Evolutionary conservation across 768 basidiomycete genomes (phyloP), one percentile per base, ranked within the genome.

Genomic region (Leccinum broughii): DNA sequence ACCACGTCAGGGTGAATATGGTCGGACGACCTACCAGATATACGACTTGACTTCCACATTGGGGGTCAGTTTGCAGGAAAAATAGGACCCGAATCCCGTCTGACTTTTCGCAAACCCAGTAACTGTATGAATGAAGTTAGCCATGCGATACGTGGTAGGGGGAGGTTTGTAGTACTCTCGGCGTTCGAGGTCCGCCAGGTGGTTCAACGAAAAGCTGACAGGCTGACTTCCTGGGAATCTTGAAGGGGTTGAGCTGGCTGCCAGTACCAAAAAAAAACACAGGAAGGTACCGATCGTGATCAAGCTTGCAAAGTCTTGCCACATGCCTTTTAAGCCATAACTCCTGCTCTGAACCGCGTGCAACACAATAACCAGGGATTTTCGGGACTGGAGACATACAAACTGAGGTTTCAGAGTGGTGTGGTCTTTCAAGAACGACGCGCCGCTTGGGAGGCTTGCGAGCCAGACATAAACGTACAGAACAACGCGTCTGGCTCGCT

Each of bases 61-160:
- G 65, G 52, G 76, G 67, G 78, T 89, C 80, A 54, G 88, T 82
- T 72, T 83, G 78, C 54, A 98, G 82, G 60, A 96, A 77, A 55
- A 98, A 84, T 30, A 99, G 79, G 44, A 98, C 92, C 37, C 97
- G 86, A 55, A 99, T 72, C 13, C 97, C 97, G 70, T 98, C 97
- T 13, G 93, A 96, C 79, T 98, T 98, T 79, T 99, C 97, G 77
- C 95, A 97, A 48, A 99, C 97, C 96, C 96, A 99, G 75, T 91
- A 99, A 71, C 95, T 98, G 70, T 51, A 28, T 34, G 51, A 52
- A 53, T 57, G 62, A 22, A 53, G 34, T 75, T 41, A 65, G 64
- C 55, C 56, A 44, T 55, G 59, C 17, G 50, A 50, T 44, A 53
- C 9, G 17, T 32, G 54, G 20, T 41, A 28, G 15, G 35, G 35